Base-by-base conservation (phyloP, 495 filamentous ascomycete genomes). In the Penicillium steckii region DNA sequence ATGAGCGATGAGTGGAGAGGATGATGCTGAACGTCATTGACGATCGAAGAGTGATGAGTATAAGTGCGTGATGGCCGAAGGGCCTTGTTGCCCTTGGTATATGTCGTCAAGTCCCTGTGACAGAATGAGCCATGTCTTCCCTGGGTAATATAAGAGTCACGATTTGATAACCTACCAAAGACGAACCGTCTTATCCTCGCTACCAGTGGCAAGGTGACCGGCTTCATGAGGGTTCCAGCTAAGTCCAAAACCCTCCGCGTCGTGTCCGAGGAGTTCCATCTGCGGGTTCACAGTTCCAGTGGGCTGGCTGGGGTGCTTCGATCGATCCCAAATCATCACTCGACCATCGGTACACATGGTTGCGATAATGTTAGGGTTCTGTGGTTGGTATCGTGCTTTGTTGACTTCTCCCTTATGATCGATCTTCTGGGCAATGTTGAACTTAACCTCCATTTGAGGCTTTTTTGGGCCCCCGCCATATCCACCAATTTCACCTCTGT, bases 341-440 rank as follows among this genome's bases (percentile, higher is more conserved):
- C 82, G 85, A 33, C 88, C 88, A 68, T 97, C 91, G 9, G 87
- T 83, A 23, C 89, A 89, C 79, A 97, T 87, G 1, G 95, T 96
- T 15, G 94, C 95, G 57, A 99, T 96, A 46, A 99, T 83, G 59
- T 99, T 89, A 7, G 94, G 94, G 57, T 99, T 99, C 68, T 97
- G 93, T 12, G 94, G 95, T 70, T 95, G 91, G 68, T 97, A 97
- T 51, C 95, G 84, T 1, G 95, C 95, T 70, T 97, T 99, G 77
- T 99, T 99, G 61, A 99, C 91, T 66, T 99, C 95, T 26, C 89
- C 89, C 19, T 90, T 89, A 68, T 99, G 95, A 58, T 95, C 88
- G 64, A 99, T 97, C 70, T 89, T 94, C 70, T 99, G 95, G 26
- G 89, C 84, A 59, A 97, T 87, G 41, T 85, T 86, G 75, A 96